Conservation (phyloP, 345 rosid species). For the Erodium maritimum region DNA sequence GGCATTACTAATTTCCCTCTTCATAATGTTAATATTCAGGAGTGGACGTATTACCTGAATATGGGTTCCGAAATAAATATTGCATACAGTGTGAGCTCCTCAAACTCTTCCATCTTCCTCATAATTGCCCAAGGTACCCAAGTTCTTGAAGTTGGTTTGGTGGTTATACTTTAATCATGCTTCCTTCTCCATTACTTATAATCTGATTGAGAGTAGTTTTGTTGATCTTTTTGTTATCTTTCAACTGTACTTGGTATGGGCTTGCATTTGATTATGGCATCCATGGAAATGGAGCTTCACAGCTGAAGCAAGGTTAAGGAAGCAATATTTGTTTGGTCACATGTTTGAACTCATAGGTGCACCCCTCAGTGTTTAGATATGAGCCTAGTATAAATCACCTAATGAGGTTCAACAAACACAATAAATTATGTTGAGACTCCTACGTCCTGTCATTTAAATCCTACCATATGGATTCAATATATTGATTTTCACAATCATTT, state of each 20-base stretch:
- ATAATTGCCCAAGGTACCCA: constrained; percentile 76
- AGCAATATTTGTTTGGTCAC: neutral
- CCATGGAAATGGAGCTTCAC: neutral
- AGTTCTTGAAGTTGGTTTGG: neutral
- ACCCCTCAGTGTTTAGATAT: neutral
- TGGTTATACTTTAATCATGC: neutral
- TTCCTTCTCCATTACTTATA: neutral
- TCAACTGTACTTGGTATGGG: neutral
- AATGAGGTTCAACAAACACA: neutral
- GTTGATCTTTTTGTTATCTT: neutral
- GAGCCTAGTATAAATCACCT: neutral
- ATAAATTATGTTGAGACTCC: neutral
- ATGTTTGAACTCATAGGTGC: neutral
- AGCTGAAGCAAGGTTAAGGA: neutral
- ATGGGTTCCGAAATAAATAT: constrained; percentile 67
- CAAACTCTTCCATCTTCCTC: constrained; percentile 50
- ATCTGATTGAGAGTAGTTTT: neutral
- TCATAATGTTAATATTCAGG: constrained; percentile 30
- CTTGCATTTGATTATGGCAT: neutral
- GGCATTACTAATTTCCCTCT: constrained; percentile 5
- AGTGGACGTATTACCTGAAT: constrained; percentile 64
- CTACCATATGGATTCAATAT: neutral
- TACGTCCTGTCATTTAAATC: neutral
- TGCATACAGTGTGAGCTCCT: constrained; percentile 45
- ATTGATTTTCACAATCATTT: too few relatives aligned